Conservation (phyloP, 2,329 filamentous ascomycete species). For the Ceratocystis cubensis region DNA sequence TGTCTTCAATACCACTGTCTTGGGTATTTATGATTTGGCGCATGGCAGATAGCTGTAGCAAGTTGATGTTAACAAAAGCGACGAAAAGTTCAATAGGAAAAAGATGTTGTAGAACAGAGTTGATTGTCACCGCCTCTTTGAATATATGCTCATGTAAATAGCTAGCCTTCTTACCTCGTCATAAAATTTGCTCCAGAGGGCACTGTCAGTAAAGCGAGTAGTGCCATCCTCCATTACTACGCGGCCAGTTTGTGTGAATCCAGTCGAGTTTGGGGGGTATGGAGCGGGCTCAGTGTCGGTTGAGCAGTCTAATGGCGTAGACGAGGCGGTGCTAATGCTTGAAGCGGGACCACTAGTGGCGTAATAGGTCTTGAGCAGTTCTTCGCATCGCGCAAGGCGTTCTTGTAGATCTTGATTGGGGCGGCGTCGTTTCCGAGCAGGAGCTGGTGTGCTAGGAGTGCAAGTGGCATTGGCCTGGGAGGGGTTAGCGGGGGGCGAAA, state of each 20-base stretch:
- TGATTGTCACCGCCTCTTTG: too few relatives aligned
- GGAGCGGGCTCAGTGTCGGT: conserved; percentile 17
- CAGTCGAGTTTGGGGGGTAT: conserved; percentile 14
- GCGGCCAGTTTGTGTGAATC: conserved; percentile 39
- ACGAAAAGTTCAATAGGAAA: too few relatives aligned
- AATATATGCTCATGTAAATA: too few relatives aligned
- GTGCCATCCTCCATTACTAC: conserved; percentile 44
- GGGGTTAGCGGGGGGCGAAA: neutral
- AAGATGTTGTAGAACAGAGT: neutral
- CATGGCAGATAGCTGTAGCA: conserved; percentile 43
- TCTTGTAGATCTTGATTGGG: conserved; percentile 52
- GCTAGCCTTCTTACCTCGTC: conserved; percentile 37
- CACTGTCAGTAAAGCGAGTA: conserved; percentile 46
- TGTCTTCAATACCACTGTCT: conserved; percentile 33
- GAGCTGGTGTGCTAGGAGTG: conserved; percentile 47
- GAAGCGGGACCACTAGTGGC: conserved; percentile 24
- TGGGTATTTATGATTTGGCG: conserved; percentile 43
- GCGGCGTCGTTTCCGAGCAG: conserved; percentile 44
- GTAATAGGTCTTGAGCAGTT: conserved; percentile 46
- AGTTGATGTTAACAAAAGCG: neutral
- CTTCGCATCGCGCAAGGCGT: conserved; percentile 46
- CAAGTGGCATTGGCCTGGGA: conserved; percentile 43
- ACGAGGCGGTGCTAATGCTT: neutral
- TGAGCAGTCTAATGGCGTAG: conserved; percentile 10
- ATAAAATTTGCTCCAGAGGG: conserved; percentile 41